Evolutionary conservation across 441 rosid species (phyloP).

Genomic region (Metrosideros polymorpha): DNA sequence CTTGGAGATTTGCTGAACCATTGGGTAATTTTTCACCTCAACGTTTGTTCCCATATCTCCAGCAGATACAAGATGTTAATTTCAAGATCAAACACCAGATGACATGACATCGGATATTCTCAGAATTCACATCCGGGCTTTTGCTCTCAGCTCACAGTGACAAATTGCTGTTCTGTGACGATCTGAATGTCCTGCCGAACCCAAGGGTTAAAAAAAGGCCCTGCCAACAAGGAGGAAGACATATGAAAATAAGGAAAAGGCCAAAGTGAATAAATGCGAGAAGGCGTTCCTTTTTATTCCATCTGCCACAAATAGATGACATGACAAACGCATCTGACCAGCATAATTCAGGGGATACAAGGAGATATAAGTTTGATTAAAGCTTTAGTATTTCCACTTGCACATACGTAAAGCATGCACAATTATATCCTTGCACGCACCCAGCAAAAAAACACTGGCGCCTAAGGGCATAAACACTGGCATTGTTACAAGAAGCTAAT

Average conservation of each 20-base stretch:
- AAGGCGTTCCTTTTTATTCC: neutral
- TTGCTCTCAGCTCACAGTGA: neutral
- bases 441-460: neutral
- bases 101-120: slow-evolving; percentile 2
- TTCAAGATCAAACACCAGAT: slow-evolving; percentile 10
- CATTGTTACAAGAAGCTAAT: neutral
- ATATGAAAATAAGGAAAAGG: neutral
- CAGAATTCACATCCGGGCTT: neutral
- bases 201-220: neutral
- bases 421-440: neutral
- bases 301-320: neutral
- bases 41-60: slow-evolving; percentile 14
- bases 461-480: neutral
- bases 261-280: neutral
- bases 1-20: slow-evolving; percentile 23
- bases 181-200: neutral
- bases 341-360: neutral
- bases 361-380: neutral
- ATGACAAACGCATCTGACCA: neutral
- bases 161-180: neutral
- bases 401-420: neutral
- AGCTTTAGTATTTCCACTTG: neutral
- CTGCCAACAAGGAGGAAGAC: neutral
- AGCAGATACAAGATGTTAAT: neutral
- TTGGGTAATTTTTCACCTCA: slow-evolving; percentile 20